phyloP scores from a whole-genome alignment of 768 basidiomycete genomes.

The Kwoniella sp. region DNA sequence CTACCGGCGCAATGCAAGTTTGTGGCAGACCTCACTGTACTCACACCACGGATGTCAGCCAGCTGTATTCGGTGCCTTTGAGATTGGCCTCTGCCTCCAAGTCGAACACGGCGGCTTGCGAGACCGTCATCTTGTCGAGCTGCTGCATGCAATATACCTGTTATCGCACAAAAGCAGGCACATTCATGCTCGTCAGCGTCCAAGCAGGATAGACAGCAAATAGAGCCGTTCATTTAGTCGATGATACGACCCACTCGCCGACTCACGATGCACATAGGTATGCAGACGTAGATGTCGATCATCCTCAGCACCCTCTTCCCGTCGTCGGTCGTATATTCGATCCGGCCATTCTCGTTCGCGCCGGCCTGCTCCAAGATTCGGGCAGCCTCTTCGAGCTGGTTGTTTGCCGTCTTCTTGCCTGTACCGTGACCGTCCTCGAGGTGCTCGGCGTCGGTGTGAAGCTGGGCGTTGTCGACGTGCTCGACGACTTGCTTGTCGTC shows the following conservation, averaged over 20 bases:
- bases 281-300: slow-evolving; percentile 38
- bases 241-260: background rate
- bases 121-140: slow-evolving; percentile 59
- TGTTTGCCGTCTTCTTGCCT: slow-evolving; percentile 20
- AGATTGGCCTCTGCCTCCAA: slow-evolving; percentile 54
- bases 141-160: slow-evolving; percentile 25
- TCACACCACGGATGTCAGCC: slow-evolving; percentile 36
- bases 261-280: slow-evolving; percentile 30
- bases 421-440: slow-evolving; percentile 1
- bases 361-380: slow-evolving; percentile 24
- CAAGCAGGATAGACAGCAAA: too few relatives aligned
- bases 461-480: slow-evolving; percentile 11
- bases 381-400: slow-evolving; percentile 32
- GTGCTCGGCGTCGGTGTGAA: background rate
- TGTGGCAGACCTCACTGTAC: too few relatives aligned
- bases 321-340: slow-evolving; percentile 34
- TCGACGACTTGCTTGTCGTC: slow-evolving; percentile 18
- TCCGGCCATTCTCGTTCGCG: slow-evolving; percentile 3
- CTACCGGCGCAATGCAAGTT: too few relatives aligned
- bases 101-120: slow-evolving; percentile 62
- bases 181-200: background rate
- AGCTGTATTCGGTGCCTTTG: slow-evolving; percentile 59
- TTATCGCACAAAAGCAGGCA: too few relatives aligned
- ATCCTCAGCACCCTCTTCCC: slow-evolving; percentile 35
- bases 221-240: background rate